Evolutionary conservation across 495 filamentous ascomycete genomes (phyloP).

Genomic region (Aspergillus coremiiformis): DNA sequence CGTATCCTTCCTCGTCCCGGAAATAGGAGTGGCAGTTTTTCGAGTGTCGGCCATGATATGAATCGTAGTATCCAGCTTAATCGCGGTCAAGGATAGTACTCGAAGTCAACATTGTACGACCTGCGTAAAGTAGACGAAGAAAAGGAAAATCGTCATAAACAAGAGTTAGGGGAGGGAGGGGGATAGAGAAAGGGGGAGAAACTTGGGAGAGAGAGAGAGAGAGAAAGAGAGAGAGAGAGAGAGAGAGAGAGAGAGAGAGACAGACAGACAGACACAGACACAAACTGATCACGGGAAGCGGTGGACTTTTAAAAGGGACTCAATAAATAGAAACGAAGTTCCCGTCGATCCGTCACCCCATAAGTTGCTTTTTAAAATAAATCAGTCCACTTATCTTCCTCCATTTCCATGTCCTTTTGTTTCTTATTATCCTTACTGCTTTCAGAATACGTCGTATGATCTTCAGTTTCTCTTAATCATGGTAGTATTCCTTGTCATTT

Average conservation of each 20-base stretch:
- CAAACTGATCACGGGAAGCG: too few species aligned
- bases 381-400: conserved; percentile 1
- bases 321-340: conserved; percentile 10
- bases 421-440: background rate
- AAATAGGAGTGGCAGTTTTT: conserved; percentile 2
- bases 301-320: background rate
- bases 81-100: conserved; percentile 1
- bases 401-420: background rate
- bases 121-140: background rate
- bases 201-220: conserved; percentile 14
- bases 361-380: background rate
- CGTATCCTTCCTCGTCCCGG: conserved; percentile 35
- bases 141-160: background rate
- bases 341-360: conserved; percentile 4
- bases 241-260: too few species aligned
- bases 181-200: conserved; percentile 5
- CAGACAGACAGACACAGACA: too few species aligned
- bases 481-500: background rate
- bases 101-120: background rate
- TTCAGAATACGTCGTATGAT: background rate
- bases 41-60: background rate
- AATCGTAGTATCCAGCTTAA: background rate
- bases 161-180: background rate
- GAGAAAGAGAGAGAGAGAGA: too few species aligned
- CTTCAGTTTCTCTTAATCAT: background rate